Base-by-base conservation (phyloP, 495 filamentous ascomycete genomes). In the Emericellopsis terricola region DNA sequence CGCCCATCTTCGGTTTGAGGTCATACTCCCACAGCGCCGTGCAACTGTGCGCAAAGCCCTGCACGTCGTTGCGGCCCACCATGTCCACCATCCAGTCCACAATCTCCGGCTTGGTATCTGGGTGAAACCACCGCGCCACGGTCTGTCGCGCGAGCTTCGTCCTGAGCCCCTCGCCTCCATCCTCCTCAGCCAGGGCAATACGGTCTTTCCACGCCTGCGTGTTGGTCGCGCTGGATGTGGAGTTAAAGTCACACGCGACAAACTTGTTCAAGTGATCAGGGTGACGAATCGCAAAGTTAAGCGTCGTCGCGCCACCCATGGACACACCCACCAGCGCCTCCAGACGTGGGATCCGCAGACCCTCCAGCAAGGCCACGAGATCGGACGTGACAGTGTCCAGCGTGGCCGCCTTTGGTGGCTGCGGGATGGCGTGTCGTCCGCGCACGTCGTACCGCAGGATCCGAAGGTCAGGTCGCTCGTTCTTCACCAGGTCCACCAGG, bases 241-340 rank as follows among this genome's bases (percentile, higher is more conserved):
- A 66, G 50, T 79, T 83, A 44, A 81, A 85, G 52, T 86, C 81
- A 55, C 81, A 86, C 8, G 76, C 64, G 23, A 86, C 58, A 52
- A 85, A 78, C 5, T 56, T 57, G 11, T 38, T 56, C 3, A 85
- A 45, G 23, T 65, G 56, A 0, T 53, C 39, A 0, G 78, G 78
- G 43, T 81, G 66, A 16, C 64, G 66, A 15, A 85, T 63, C 1
- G 77, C 71, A 33, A 73, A 70, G 41, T 77, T 75, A 29, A 89
- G 61, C 1, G 71, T 62, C 3, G 80, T 85, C 9, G 75, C 75
- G 28, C 81, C 81, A 40, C 81, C 81, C 51, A 85, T 73, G 20
- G 66, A 73, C 14, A 89, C 81, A 21, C 81, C 81, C 33, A 85
- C 61, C 4, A 84, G 45, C 0, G 64, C 57, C 32, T 69, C 63